Evolutionary conservation across 192 early-diverging fungal species (phyloP).

Genomic region (Coemansia sp.): DNA sequence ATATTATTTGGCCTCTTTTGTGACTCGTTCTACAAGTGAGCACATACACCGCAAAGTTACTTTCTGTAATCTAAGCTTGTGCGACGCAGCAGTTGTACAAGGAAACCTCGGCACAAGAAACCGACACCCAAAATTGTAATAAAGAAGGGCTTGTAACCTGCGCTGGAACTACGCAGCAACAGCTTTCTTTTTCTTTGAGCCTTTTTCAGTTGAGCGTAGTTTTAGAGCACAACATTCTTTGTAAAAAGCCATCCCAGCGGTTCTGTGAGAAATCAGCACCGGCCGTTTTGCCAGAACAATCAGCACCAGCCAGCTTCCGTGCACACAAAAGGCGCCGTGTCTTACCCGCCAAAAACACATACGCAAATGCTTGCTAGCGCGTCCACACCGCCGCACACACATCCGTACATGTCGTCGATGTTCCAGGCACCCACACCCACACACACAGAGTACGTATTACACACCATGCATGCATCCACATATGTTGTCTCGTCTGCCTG

Average conservation of each 20-base stretch:
- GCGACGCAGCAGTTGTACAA: not conserved
- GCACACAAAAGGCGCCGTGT: not conserved
- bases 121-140: not conserved
- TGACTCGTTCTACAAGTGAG: not conserved
- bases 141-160: not conserved
- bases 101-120: not conserved
- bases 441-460: conserved; percentile 30
- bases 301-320: not conserved
- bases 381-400: conserved; percentile 9
- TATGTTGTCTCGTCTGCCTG: not conserved
- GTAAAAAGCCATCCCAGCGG: not conserved
- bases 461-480: not conserved
- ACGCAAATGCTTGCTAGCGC: conserved; percentile 15
- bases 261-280: conserved; percentile 5
- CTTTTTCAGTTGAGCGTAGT: not conserved
- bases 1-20: not conserved
- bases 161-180: not conserved
- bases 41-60: not conserved
- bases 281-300: conserved; percentile 7
- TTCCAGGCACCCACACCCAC: conserved; percentile 16
- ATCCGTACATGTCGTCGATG: conserved; percentile 5
- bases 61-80: not conserved
- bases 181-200: no score
- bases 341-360: not conserved
- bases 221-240: conserved; percentile 1